Evolutionary conservation across 768 basidiomycete genomes (phyloP).

Genomic region (Suillus plorans): DNA sequence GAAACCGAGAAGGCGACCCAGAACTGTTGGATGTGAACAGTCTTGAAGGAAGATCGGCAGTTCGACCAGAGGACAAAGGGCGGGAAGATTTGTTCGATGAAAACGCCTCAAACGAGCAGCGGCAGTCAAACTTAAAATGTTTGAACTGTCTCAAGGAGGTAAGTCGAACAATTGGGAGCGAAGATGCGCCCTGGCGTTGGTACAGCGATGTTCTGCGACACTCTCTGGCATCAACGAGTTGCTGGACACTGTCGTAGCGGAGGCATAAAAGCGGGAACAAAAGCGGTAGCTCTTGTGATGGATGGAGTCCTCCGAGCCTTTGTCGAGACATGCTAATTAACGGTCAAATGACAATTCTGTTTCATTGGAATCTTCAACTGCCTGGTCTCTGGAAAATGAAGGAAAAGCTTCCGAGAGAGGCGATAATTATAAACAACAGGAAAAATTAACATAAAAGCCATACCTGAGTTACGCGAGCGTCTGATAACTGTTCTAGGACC

Average conservation of each 20-base stretch:
- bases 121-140: neutral
- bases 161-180: conserved; percentile 14
- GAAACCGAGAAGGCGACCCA: neutral
- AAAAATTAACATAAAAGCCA: neutral
- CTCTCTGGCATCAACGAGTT: conserved; percentile 46
- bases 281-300: conserved; percentile 1
- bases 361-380: neutral
- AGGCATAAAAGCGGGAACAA: conserved; percentile 17
- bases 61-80: neutral
- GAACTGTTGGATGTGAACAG: neutral
- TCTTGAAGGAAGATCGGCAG: neutral
- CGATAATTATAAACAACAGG: neutral
- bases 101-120: conserved; percentile 1
- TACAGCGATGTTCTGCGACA: conserved; percentile 40
- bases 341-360: neutral
- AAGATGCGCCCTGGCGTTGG: conserved; percentile 37
- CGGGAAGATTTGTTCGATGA: neutral
- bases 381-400: neutral
- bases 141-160: conserved; percentile 4
- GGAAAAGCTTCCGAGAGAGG: neutral
- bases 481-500: neutral
- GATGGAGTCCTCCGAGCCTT: neutral
- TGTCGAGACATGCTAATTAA: neutral
- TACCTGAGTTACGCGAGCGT: neutral
- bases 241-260: conserved; percentile 30